Conservation (phyloP, 257 asterid genomes). For the Primulina tabacum region DNA sequence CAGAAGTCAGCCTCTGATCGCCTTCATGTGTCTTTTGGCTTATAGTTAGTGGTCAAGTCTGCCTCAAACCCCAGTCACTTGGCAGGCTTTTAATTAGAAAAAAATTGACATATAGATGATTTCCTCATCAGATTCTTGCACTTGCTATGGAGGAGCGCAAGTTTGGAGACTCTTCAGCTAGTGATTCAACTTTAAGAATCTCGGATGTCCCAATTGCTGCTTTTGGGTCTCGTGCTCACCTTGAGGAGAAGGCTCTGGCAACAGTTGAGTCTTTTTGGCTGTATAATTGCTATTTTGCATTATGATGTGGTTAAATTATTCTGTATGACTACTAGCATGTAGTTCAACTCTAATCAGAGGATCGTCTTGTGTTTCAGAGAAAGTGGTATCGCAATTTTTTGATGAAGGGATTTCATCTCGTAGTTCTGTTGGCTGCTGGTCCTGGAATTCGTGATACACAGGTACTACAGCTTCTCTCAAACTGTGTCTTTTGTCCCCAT, state of each 20-base stretch:
- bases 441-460: slow-evolving; percentile 95
- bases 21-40: background rate
- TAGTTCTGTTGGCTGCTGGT: slow-evolving; percentile 94
- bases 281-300: slow-evolving; percentile 22
- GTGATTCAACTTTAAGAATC: slow-evolving; percentile 51
- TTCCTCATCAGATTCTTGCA: slow-evolving; percentile 72
- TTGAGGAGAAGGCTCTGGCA: slow-evolving; percentile 93
- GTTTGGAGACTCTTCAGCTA: slow-evolving; percentile 46
- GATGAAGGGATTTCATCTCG: slow-evolving; percentile 97
- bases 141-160: slow-evolving; percentile 57
- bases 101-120: slow-evolving; percentile 31
- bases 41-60: background rate
- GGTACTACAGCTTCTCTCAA: slow-evolving; percentile 37
- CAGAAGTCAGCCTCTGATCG: no score
- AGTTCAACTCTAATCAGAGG: slow-evolving; percentile 18
- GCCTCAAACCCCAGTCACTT: background rate
- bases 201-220: slow-evolving; percentile 78
- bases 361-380: slow-evolving; percentile 57
- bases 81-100: background rate
- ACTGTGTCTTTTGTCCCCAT: slow-evolving; percentile 1
- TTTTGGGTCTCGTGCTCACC: slow-evolving; percentile 99
- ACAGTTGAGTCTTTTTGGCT: slow-evolving; percentile 62
- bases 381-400: slow-evolving; percentile 94
- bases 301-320: slow-evolving; percentile 12
- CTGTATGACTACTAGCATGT: slow-evolving; percentile 1